Percentiles rank a stretch among this genome's conserved stretches.
These are phyloP conservation scores for Penicillium roqueforti DNA, from an alignment of 495 filamentous ascomycete species.

Conservation along the genomic window DNA sequence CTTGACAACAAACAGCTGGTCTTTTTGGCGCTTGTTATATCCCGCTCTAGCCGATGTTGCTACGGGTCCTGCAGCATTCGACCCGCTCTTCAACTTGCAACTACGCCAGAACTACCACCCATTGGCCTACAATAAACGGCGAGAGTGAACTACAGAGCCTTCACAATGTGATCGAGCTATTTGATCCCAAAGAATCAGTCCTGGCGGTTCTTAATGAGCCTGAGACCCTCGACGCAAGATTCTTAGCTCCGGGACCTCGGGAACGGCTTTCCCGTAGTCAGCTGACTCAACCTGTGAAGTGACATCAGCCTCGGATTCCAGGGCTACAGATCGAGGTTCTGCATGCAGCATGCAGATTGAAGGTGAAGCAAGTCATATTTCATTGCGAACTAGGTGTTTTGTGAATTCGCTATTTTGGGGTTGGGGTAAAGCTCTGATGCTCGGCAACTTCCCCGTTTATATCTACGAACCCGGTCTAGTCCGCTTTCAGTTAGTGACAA, in stretches of 20 bases:
- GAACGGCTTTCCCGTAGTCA: constrained; percentile 23
- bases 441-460: neutral
- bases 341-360: constrained; percentile 5
- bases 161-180: neutral
- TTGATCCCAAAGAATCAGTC: neutral
- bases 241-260: constrained; percentile 27
- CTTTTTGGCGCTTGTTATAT: neutral
- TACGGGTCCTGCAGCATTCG: constrained; percentile 6
- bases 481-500: constrained; percentile 3
- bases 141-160: neutral
- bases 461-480: neutral
- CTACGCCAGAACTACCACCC: constrained; percentile 9
- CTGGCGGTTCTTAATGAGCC: constrained; percentile 8
- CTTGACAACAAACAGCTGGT: constrained; percentile 1
- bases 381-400: neutral
- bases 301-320: constrained; percentile 11
- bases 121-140: constrained; percentile 18
- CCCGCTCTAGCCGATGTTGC: neutral
- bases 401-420: neutral
- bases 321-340: neutral
- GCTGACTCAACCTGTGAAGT: constrained; percentile 27
- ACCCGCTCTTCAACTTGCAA: constrained; percentile 7
- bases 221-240: constrained; percentile 19
- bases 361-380: neutral
- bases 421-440: neutral